Evolutionary conservation across 441 rosid species (phyloP).

Genomic region (Gossypium lobatum): DNA sequence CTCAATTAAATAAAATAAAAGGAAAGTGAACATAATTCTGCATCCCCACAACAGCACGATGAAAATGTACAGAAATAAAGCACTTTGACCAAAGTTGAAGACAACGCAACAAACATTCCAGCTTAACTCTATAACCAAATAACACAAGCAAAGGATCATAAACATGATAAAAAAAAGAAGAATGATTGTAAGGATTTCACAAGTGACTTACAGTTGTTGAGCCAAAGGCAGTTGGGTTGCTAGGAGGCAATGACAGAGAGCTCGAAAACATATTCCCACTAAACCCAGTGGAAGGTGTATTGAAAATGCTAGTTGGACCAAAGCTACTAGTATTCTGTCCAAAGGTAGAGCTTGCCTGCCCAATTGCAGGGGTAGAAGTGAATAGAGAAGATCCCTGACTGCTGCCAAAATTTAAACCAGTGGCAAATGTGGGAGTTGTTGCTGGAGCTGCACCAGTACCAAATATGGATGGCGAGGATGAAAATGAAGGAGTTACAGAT

Average conservation of each 20-base stretch:
- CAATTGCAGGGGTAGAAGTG: slow-evolving; percentile 43
- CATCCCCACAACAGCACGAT: neutral
- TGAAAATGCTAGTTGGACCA: slow-evolving; percentile 44
- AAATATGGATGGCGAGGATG: slow-evolving; percentile 62
- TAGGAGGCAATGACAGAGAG: slow-evolving; percentile 43
- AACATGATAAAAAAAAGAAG: neutral
- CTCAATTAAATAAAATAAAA: neutral
- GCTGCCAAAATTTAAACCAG: slow-evolving; percentile 36
- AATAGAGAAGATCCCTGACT: slow-evolving; percentile 59
- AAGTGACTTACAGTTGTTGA: slow-evolving; percentile 50
- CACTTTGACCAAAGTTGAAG: neutral
- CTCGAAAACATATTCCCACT: slow-evolving; percentile 41
- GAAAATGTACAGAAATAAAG: neutral
- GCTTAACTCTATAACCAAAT: neutral
- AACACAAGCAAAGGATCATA: neutral
- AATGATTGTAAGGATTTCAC: neutral
- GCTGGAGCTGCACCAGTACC: slow-evolving; percentile 42
- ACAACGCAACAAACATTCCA: neutral
- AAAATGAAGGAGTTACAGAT: slow-evolving; percentile 42
- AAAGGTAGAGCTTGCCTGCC: slow-evolving; percentile 43
- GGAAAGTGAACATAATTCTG: neutral
- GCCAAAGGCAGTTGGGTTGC: slow-evolving; percentile 36
- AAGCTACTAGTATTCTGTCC: slow-evolving; percentile 37
- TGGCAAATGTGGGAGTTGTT: slow-evolving; percentile 41
- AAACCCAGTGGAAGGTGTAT: slow-evolving; percentile 53